phyloP scores from a whole-genome alignment of 1,139 yeast species.

The Candida pseudocylindracea region DNA sequence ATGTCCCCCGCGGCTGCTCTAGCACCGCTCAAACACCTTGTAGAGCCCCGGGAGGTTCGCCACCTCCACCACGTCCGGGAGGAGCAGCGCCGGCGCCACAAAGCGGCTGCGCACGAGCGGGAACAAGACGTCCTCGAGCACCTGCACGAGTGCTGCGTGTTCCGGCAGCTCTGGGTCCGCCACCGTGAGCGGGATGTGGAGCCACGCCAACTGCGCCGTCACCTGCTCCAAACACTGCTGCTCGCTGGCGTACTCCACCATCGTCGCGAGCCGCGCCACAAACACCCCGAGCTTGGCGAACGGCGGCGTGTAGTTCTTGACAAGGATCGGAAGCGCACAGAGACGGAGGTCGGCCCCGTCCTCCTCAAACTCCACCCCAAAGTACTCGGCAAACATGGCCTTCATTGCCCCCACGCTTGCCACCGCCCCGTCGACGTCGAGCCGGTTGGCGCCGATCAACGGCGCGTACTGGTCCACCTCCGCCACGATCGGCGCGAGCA shows the following conservation, averaged over 20 bases:
- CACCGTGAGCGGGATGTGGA: conserved; percentile 48
- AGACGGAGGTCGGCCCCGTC: conserved; percentile 8
- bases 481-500: conserved; percentile 16
- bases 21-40: conserved; percentile 83
- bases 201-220: conserved; percentile 41
- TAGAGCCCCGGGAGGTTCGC: conserved; percentile 88
- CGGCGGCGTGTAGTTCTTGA: conserved; percentile 41
- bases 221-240: conserved; percentile 42
- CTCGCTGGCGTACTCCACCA: conserved; percentile 46
- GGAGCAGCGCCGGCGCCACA: conserved; percentile 34
- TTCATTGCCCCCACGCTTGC: conserved; percentile 19
- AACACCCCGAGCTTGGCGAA: conserved; percentile 45
- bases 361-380: conserved; percentile 8
- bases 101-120: conserved; percentile 45
- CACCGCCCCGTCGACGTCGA: conserved; percentile 1
- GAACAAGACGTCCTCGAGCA: conserved; percentile 35
- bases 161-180: conserved; percentile 6
- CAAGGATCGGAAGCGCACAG: conserved; percentile 38
- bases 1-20: not conserved
- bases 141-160: conserved; percentile 4
- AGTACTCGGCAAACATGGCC: conserved; percentile 72
- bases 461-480: conserved; percentile 10
- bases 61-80: conserved; percentile 46
- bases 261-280: conserved; percentile 33
- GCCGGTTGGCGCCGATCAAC: conserved; percentile 6